A percentile compares a stretch with the other conserved stretches of the same genome.
Conservation (phyloP, 192 early-diverging fungal genomes). For the Backusella australiensis region DNA sequence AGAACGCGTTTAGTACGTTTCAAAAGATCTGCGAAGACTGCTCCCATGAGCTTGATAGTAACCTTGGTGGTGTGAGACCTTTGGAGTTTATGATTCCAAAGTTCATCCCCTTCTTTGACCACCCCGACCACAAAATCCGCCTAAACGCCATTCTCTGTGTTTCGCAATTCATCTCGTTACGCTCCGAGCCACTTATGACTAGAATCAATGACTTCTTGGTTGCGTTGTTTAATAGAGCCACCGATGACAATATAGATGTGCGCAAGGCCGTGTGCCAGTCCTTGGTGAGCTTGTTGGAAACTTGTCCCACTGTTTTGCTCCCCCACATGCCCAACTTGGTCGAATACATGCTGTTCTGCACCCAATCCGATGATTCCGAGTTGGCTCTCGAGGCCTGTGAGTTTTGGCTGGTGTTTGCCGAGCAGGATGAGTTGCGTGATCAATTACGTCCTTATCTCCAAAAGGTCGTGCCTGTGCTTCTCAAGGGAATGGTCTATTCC, state of each 20-base stretch:
- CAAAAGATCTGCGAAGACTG: conserved; percentile 97
- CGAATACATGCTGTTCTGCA: conserved; percentile 94
- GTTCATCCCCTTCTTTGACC: conserved; percentile 83
- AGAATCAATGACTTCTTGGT: conserved; percentile 71
- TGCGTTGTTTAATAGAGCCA: conserved; percentile 81
- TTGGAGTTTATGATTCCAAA: conserved; percentile 87
- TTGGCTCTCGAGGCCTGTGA: conserved; percentile 98
- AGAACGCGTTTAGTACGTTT: conserved; percentile 85
- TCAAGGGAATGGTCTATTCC: conserved; percentile 96
- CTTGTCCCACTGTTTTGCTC: conserved; percentile 78
- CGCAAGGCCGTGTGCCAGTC: conserved; percentile 94
- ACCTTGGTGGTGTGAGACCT: conserved; percentile 68
- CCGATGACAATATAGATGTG: conserved; percentile 79
- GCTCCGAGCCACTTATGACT: conserved; percentile 69
- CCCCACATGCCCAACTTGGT: conserved; percentile 88
- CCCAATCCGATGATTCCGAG: conserved; percentile 79
- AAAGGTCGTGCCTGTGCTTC: conserved; percentile 87
- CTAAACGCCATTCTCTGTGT: conserved; percentile 78
- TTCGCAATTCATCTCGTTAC: conserved; percentile 84
- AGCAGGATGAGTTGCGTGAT: conserved; percentile 80
- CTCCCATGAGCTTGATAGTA: conserved; percentile 72
- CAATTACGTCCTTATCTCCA: conserved; percentile 65
- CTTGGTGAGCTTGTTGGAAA: conserved; percentile 87
- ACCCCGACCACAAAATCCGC: conserved; percentile 72
- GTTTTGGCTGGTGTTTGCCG: conserved; percentile 97